Evolutionary conservation across 345 rosid species (phyloP), one percentile per base, ranked within the genome.

Genomic region (Cardamine resedifolia): DNA sequence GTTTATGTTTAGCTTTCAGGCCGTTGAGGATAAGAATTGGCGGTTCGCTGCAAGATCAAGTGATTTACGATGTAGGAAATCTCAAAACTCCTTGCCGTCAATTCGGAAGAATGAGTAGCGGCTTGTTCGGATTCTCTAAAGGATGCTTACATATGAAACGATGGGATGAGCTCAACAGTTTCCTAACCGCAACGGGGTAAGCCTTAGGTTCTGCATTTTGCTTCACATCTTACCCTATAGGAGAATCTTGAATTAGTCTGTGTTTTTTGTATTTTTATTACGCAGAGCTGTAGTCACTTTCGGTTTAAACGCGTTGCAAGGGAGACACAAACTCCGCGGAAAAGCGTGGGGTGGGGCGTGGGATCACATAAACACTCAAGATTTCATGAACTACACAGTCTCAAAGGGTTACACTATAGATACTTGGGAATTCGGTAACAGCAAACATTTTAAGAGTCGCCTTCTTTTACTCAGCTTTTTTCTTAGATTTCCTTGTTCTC

Each of bases 11-110:
- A 91, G 99, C 99, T 52, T 95, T 95, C 73, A 67, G 66, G 79
- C 68, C 72, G 43, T 80, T 91, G 87, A 88, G 98, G 85, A 84
- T 95, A 84, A 85, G 99, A 60, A 77, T 95, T 7, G 99, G 99
- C 20, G 99, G 99, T 62, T 91, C 99, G 53, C 81, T 95, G 81
- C 99, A 95, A 90, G 98, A 95, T 72, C 97, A 76, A 85, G 97
- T 95, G 12, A 58, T 78, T 34, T 95, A 95, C 63, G 87, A 87
- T 76, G 84, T 89, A 3, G 98, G 90, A 62, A 31, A 64, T 45
- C 78, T 80, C 72, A 78, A 73, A 64, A 64, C 81, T 82, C 93
- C 88, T 36, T 94, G 99, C 79, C 86, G 72, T 76, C 94, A 90
- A 30, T 95, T 95, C 53, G 19, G 68, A 67, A 87, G 80, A 78